Conservation (phyloP, 23 red algal species). For the Gracilariopsis chorda region DNA sequence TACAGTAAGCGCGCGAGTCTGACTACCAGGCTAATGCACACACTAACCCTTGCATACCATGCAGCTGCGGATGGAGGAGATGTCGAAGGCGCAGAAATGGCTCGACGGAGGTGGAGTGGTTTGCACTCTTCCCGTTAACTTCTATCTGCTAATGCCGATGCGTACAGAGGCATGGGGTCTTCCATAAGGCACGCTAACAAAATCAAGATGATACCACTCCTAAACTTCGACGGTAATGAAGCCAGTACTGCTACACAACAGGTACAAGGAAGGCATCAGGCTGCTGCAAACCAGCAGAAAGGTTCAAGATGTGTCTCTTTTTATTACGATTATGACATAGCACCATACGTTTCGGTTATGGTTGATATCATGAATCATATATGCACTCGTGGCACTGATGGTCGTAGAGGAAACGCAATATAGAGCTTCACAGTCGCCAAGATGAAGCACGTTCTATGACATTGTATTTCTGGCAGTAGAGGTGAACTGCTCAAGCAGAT, state of each 20-base stretch:
- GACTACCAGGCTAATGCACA: neutral
- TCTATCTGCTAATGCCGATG: neutral
- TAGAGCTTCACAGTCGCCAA: neutral
- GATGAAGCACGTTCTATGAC: constrained; percentile 10
- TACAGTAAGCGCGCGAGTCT: neutral
- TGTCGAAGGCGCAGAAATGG: neutral
- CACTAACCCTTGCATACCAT: neutral
- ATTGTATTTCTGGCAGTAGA: neutral
- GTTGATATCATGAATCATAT: constrained; percentile 2
- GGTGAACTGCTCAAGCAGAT: neutral
- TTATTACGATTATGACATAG: neutral
- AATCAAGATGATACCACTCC: neutral
- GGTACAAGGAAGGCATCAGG: neutral
- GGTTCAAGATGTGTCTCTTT: neutral
- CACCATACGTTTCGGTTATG: neutral
- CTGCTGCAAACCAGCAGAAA: too few relatives aligned
- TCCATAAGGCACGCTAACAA: neutral
- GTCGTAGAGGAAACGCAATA: neutral
- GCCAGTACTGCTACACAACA: neutral
- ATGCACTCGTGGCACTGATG: neutral
- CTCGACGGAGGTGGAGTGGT: neutral
- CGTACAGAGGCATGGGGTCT: neutral
- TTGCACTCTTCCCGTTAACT: constrained; percentile 8
- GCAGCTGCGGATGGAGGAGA: neutral
- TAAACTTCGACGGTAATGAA: neutral